Base-by-base conservation (phyloP, 129 eudicot genomes). In the Flaveria linearis region DNA sequence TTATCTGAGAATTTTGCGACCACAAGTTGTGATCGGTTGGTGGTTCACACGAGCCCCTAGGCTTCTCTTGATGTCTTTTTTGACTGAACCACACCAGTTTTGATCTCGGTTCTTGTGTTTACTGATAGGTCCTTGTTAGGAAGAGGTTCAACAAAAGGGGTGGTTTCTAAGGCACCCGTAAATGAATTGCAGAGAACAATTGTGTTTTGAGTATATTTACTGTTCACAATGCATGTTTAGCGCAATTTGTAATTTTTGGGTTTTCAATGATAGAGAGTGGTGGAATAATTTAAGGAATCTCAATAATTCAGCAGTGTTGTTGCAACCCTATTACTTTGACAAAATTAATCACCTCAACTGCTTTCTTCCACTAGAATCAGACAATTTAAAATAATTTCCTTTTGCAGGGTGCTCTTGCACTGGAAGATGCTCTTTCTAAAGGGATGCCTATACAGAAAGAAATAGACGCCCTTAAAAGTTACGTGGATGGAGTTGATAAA, bases 381-480 rank as follows among this genome's bases (percentile, higher is more conserved):
- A 74, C 68, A 55, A 41, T 64, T 69, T 36, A 36, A 36, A 36
- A 22, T 26, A 13, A 67, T 52, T 58, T 64, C 23, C 16, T 74
- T 36, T 64, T 68, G 74, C 76, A 93, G 98, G 96, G 98, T 2
- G 87, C 97, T 63, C 91, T 93, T 68, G 97, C 98, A 36, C 64
- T 93, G 72, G 96, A 93, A 84, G 96, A 93, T 80, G 92, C 98
- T 64, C 82, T 93, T 42, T 87, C 97, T 49, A 88, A 87, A 82
- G 98, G 98, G 77, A 70, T 86, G 45, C 97, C 98, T 33, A 89
- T 93, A 55, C 86, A 93, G 74, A 86, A 87, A 66, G 98, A 93
- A 82, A 84, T 93, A 73, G 88, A 90, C 56, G 90, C 90, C 67
- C 78, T 93, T 55, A 83, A 75, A 61, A 72, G 81, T 72, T 82